A percentile compares a stretch with the other conserved stretches of the same genome.
Conservation (phyloP, 495 filamentous ascomycete genomes). For the Xylaria nigripes region DNA sequence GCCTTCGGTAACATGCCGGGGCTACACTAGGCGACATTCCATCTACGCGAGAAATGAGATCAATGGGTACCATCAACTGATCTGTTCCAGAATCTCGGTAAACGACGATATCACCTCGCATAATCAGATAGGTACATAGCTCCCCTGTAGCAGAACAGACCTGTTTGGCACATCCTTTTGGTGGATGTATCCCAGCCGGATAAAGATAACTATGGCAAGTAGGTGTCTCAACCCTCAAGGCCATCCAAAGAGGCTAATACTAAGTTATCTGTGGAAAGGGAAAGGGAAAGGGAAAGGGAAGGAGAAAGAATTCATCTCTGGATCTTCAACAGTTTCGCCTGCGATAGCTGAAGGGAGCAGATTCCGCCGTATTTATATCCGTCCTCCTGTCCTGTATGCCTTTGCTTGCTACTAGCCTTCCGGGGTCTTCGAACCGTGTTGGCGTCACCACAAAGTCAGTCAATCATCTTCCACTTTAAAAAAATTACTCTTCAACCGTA, state of each 20-base stretch:
- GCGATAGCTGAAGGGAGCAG: not conserved
- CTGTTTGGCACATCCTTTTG: slow-evolving; percentile 1
- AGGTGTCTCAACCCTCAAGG: not conserved
- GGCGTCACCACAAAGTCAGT: not conserved
- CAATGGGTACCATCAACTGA: too few species aligned
- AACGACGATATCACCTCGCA: not conserved
- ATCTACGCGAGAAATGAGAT: too few species aligned
- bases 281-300: not conserved
- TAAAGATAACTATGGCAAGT: not conserved
- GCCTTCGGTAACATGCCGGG: too few species aligned
- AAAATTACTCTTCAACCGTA: not conserved
- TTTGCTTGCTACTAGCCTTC: not conserved
- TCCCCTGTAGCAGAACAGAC: not conserved
- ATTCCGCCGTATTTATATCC: not conserved
- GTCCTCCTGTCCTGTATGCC: not conserved
- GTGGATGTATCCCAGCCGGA: not conserved
- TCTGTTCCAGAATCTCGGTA: not conserved
- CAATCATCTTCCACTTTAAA: not conserved
- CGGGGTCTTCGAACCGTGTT: not conserved
- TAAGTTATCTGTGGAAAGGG: not conserved
- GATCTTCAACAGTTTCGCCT: not conserved
- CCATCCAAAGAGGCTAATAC: not conserved
- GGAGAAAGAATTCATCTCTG: not conserved
- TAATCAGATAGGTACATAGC: not conserved
- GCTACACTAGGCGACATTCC: too few species aligned